Evolutionary conservation across 768 basidiomycete genomes (phyloP).

Genomic region (Tylopilus rubrobrunneus): DNA sequence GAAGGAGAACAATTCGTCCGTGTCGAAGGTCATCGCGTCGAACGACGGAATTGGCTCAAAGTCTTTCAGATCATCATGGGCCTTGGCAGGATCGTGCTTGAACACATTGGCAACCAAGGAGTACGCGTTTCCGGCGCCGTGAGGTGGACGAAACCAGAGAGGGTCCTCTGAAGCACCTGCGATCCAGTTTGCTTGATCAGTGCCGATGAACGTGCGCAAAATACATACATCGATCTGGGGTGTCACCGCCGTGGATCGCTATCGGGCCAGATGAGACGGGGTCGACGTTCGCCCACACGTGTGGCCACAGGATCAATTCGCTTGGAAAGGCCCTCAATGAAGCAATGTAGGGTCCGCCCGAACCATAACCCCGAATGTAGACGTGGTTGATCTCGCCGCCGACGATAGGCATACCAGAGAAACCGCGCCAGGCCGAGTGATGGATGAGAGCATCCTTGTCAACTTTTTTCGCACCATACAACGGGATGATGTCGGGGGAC

Average conservation of each 20-base stretch:
- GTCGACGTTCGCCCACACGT: background rate
- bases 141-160: conserved; percentile 7
- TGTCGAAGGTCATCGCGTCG: background rate
- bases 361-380: conserved; percentile 5
- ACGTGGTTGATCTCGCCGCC: conserved; percentile 4
- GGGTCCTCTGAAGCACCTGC: conserved; percentile 1
- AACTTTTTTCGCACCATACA: background rate
- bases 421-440: conserved; percentile 1
- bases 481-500: conserved; percentile 6
- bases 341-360: background rate
- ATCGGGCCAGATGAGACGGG: background rate
- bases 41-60: background rate
- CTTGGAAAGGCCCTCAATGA: conserved; percentile 4
- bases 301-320: conserved; percentile 7
- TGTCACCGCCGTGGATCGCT: background rate
- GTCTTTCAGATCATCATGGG: background rate
- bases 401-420: conserved; percentile 4
- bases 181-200: background rate
- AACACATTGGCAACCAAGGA: conserved; percentile 10
- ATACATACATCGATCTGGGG: background rate
- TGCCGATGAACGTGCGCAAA: background rate
- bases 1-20: conserved; percentile 1
- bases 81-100: background rate
- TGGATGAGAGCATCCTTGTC: background rate
- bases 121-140: background rate